Conservation (phyloP, 2,329 filamentous ascomycete genomes). For the Paecilomyces niveus region DNA sequence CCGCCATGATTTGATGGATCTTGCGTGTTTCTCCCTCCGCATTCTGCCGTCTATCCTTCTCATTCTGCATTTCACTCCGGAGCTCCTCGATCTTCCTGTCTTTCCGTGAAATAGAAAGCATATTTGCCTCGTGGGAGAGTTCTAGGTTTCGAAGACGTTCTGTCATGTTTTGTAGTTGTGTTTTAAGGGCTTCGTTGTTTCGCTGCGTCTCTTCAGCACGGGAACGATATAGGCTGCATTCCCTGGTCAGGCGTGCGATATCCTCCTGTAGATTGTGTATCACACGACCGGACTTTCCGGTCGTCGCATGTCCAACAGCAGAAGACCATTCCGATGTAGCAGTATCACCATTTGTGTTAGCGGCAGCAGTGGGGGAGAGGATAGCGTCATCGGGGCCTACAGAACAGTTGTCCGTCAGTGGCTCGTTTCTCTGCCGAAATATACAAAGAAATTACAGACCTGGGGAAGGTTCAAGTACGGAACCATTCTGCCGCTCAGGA, state of each 20-base stretch:
- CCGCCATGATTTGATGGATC: conserved; percentile 30
- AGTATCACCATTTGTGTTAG: conserved; percentile 21
- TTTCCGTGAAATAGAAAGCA: conserved; percentile 39
- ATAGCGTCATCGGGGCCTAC: conserved; percentile 7
- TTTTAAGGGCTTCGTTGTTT: conserved; percentile 38
- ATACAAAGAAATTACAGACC: conserved; percentile 14
- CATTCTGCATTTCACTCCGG: conserved; percentile 32
- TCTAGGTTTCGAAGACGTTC: conserved; percentile 40
- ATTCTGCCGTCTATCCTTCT: conserved; percentile 32
- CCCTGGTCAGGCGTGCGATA: conserved; percentile 42
- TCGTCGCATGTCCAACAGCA: conserved; percentile 43
- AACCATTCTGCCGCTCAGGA: conserved; percentile 18
- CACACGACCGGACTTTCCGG: conserved; percentile 44
- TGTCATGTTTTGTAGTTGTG: conserved; percentile 38
- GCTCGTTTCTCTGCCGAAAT: neutral
- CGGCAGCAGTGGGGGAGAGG: conserved; percentile 15
- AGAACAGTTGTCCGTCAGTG: conserved; percentile 6
- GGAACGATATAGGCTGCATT: conserved; percentile 38
- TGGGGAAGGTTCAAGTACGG: conserved; percentile 10
- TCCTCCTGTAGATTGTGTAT: conserved; percentile 46
- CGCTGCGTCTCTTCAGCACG: conserved; percentile 41
- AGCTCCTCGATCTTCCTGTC: conserved; percentile 43
- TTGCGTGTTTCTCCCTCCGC: conserved; percentile 34
- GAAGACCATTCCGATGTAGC: conserved; percentile 40
- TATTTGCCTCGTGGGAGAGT: conserved; percentile 41